Conservation (phyloP, 345 rosid genomes). For the Arabis alpina region DNA sequence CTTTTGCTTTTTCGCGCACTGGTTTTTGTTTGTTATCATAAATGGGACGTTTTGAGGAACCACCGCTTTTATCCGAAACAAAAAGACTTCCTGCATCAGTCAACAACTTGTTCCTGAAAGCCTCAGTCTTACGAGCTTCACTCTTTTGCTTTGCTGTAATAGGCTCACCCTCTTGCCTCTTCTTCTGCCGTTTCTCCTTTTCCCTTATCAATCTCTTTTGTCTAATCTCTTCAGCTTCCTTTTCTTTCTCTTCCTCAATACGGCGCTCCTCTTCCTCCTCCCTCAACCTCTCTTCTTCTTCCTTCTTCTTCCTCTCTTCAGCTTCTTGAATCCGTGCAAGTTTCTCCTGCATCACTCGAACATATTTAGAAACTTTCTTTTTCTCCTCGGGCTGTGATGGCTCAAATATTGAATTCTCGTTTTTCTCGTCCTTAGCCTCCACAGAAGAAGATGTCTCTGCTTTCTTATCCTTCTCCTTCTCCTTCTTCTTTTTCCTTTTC, state of each 20-base stretch:
- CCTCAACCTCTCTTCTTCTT: constrained; percentile 84
- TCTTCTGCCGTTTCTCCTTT: too few species aligned
- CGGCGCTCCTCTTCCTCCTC: constrained; percentile 91
- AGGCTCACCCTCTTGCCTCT: constrained; percentile 83
- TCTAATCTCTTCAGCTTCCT: constrained; percentile 91
- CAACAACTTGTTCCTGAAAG: constrained; percentile 77
- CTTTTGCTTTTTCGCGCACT: constrained; percentile 64
- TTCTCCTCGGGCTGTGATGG: constrained; percentile 56
- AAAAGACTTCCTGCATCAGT: constrained; percentile 55
- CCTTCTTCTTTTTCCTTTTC: too few species aligned
- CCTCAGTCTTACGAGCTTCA: constrained; percentile 86
- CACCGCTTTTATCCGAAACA: constrained; percentile 54
- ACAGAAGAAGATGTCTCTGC: too few species aligned
- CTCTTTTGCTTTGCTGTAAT: constrained; percentile 89
- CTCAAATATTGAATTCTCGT: constrained; percentile 53
- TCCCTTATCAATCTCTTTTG: constrained; percentile 83
- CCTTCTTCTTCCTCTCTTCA: constrained; percentile 81
- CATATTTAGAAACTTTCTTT: constrained; percentile 88
- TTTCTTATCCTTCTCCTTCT: too few species aligned
- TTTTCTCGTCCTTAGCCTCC: constrained; percentile 55
- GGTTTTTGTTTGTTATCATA: constrained; percentile 80
- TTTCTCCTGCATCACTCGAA: constrained; percentile 96
- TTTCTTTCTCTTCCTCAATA: constrained; percentile 83
- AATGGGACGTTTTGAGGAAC: constrained; percentile 67
- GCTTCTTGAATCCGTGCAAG: constrained; percentile 82